Percentiles rank a stretch among this genome's conserved stretches.
These are phyloP conservation scores for Acmispon strigosus DNA, from an alignment of 306 rosid genomes.

Conservation along the genomic window DNA sequence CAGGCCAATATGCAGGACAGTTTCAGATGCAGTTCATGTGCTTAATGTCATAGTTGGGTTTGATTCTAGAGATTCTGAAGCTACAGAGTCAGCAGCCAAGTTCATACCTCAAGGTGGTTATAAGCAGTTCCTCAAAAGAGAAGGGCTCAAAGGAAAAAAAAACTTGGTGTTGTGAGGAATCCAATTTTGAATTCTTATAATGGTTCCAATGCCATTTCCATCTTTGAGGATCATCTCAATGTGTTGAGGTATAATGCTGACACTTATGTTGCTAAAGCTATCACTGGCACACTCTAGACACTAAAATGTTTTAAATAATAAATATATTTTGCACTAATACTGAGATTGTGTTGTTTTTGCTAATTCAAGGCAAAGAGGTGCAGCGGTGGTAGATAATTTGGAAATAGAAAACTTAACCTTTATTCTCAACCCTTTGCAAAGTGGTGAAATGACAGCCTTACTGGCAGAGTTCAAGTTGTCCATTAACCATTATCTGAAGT, in stretches of 20 bases:
- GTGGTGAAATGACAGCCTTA: constrained; percentile 28
- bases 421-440: constrained; percentile 19
- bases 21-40: constrained; percentile 66
- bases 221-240: constrained; percentile 41
- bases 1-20: constrained; percentile 71
- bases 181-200: constrained; percentile 32
- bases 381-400: constrained; percentile 50
- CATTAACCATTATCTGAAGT: constrained; percentile 37
- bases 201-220: constrained; percentile 30
- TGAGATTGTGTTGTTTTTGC: not conserved
- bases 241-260: constrained; percentile 28
- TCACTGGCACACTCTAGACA: too few relatives aligned
- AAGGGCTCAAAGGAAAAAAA: constrained; percentile 65
- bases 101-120: constrained; percentile 55
- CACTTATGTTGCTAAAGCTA: too few relatives aligned
- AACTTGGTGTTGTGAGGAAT: constrained; percentile 55
- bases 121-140: constrained; percentile 40
- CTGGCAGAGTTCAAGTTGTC: constrained; percentile 43
- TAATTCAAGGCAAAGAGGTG: constrained; percentile 53
- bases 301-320: too few relatives aligned
- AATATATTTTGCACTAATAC: too few relatives aligned
- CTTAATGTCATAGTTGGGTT: constrained; percentile 65
- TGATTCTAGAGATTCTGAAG: constrained; percentile 45
- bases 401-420: constrained; percentile 37
- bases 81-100: constrained; percentile 38